Evolutionary conservation across 2,329 filamentous ascomycete species (phyloP), one percentile per base, ranked within the genome.

Genomic region (Neopestalotiopsis sp.): DNA sequence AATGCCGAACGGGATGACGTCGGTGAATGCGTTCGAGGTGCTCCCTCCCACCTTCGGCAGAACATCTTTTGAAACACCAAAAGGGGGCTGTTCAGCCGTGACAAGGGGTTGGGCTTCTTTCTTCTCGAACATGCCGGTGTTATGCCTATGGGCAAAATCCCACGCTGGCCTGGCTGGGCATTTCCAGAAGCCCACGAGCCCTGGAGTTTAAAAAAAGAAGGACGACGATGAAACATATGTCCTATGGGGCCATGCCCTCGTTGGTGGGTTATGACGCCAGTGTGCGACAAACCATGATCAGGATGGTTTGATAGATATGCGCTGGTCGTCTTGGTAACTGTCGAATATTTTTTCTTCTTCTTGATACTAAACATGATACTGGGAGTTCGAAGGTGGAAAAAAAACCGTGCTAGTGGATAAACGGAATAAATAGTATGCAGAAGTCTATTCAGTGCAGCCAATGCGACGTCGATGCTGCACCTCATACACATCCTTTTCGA

Each of bases 21-120:
- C 62, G 62, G 17, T 40, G 59, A 34, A 9, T 62, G 59, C 20
- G 24, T 14, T 28, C 34, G 10, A 34, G 30, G 5, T 5, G 7
- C 34, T 40, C 40, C 17, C 10, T 14, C 38, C 13, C 32, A 28
- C 32, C 12, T 40, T 30, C 10, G 59, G 34, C 14, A 40, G 14
- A 62, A 62, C 9, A 66, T 20, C 42, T 66, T 38, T 38, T 66
- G 63, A 66, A 66, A 66, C 63, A 40, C 62, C 20, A 65, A 30
- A 38, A 40, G 63, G 63, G 38, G 59, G 30, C 20, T 66, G 49
- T 45, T 66, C 63, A 66, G 42, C 63, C 63, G 63, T 42, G 63
- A 66, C 63, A n/a, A 24, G 49, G 63, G 20, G 12, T 6, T 40
- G 45, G 17, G 10, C 45, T 17, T 20, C 45, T 53, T 20, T 20